Conservation (phyloP, 1,284 basidiomycete genomes). For the Malassezia restricta region DNA sequence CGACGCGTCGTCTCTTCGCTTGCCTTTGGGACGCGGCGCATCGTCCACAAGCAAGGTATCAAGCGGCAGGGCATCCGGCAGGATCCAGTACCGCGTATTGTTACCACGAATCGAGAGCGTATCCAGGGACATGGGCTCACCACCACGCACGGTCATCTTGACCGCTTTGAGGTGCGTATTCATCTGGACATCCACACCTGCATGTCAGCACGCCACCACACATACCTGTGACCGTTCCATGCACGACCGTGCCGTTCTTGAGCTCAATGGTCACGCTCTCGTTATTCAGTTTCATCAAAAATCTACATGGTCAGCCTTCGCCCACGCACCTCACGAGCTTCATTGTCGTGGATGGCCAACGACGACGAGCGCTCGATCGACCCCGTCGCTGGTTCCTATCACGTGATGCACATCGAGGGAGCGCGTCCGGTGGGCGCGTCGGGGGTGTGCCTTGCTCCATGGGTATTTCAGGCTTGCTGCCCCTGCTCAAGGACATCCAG, state of each 20-base stretch:
- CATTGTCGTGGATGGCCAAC: slow-evolving; percentile 21
- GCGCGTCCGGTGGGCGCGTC: no score
- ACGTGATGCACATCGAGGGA: slow-evolving; percentile 1
- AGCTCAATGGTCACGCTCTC: slow-evolving; percentile 97
- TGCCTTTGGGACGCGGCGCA: slow-evolving; percentile 77
- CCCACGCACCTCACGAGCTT: slow-evolving; percentile 41
- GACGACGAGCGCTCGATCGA: background rate
- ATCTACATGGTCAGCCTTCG: slow-evolving; percentile 51
- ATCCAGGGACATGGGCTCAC: slow-evolving; percentile 58
- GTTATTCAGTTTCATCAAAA: slow-evolving; percentile 99
- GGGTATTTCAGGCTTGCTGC: slow-evolving; percentile 84
- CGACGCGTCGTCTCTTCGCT: slow-evolving; percentile 30
- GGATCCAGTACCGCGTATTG: slow-evolving; percentile 69
- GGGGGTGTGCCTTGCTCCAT: slow-evolving; percentile 7
- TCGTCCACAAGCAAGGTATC: slow-evolving; percentile 95
- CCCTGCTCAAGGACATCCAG: slow-evolving; percentile 72
- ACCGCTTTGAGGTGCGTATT: slow-evolving; percentile 94
- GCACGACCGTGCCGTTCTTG: slow-evolving; percentile 89
- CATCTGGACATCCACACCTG: slow-evolving; percentile 53
- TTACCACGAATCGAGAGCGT: slow-evolving; percentile 46
- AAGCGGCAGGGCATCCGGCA: slow-evolving; percentile 87
- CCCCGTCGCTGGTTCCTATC: background rate
- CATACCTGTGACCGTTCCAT: slow-evolving; percentile 91
- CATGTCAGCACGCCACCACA: background rate
- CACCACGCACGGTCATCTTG: slow-evolving; percentile 82